A percentile compares a stretch with the other conserved stretches of the same genome.
phyloP scores from a whole-genome alignment of 2,329 filamentous ascomycete species.

The Sclerotinia borealis region DNA sequence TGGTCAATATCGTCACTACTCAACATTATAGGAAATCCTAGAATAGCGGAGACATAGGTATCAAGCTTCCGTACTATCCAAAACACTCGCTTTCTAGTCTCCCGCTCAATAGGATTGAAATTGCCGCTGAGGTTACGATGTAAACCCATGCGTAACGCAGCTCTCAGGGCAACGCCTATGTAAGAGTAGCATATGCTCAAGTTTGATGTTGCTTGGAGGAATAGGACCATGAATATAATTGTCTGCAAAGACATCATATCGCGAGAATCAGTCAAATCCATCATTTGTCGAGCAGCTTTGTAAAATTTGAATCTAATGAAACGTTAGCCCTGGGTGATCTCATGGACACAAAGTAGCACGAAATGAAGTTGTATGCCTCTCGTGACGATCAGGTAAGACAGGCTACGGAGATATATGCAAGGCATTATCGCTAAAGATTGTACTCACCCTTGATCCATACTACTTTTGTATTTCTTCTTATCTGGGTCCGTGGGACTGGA shows the following conservation, averaged over 20 bases:
- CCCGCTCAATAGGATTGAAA: slow-evolving; percentile 56
- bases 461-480: slow-evolving; percentile 43
- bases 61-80: slow-evolving; percentile 66
- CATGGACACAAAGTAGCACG: background rate
- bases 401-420: background rate
- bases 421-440: background rate
- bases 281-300: slow-evolving; percentile 56
- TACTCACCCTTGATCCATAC: slow-evolving; percentile 51
- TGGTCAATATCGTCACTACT: slow-evolving; percentile 62
- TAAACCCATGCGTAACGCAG: slow-evolving; percentile 69
- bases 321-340: slow-evolving; percentile 10
- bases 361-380: background rate
- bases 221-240: slow-evolving; percentile 73
- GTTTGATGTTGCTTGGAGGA: slow-evolving; percentile 73
- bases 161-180: slow-evolving; percentile 69
- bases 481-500: slow-evolving; percentile 41
- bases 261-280: slow-evolving; percentile 64
- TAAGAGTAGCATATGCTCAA: slow-evolving; percentile 76
- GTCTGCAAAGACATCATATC: slow-evolving; percentile 70
- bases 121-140: slow-evolving; percentile 64
- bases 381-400: background rate
- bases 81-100: slow-evolving; percentile 59
- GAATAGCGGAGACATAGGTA: slow-evolving; percentile 60
- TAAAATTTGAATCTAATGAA: slow-evolving; percentile 65
- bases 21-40: slow-evolving; percentile 60